Evolutionary conservation across 1,284 basidiomycete species (phyloP).

Genomic region (Porodaedalea pini): DNA sequence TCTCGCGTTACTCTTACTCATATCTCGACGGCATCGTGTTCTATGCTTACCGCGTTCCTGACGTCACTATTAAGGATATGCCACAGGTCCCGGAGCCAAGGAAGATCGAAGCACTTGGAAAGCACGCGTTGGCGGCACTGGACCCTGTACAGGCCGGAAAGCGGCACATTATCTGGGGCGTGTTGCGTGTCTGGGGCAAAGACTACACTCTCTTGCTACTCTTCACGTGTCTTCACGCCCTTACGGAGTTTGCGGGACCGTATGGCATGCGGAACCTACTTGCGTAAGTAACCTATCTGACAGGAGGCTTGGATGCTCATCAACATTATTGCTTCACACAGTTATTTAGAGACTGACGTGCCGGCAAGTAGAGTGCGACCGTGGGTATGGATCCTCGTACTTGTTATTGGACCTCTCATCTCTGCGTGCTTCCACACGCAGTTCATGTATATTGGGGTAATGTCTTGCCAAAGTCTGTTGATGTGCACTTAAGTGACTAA

Average conservation of each 20-base stretch:
- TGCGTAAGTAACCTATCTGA: neutral
- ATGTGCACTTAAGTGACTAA: neutral
- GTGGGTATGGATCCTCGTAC: conserved; percentile 16
- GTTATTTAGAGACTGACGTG: conserved; percentile 13
- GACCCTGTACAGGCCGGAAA: conserved; percentile 6
- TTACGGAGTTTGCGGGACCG: conserved; percentile 9
- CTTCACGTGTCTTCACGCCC: neutral
- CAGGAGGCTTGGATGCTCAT: neutral
- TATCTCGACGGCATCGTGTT: too few relatives aligned
- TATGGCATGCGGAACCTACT: conserved; percentile 13
- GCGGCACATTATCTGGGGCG: conserved; percentile 16
- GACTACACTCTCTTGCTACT: neutral
- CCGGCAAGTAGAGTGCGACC: neutral
- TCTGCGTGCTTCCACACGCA: conserved; percentile 8
- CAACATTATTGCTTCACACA: neutral
- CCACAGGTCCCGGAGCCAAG: conserved; percentile 1
- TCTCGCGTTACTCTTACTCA: too few relatives aligned
- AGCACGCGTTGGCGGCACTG: neutral
- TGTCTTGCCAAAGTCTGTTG: too few relatives aligned
- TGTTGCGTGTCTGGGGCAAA: neutral
- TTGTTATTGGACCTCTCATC: conserved; percentile 8
- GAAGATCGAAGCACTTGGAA: neutral
- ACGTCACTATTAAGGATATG: conserved; percentile 26
- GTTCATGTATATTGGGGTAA: conserved; percentile 2
- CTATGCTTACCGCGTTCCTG: too few relatives aligned